These are phyloP conservation scores for Entophlyctis luteolus DNA, from an alignment of 192 early-diverging fungal genomes.

Conservation along the genomic window DNA sequence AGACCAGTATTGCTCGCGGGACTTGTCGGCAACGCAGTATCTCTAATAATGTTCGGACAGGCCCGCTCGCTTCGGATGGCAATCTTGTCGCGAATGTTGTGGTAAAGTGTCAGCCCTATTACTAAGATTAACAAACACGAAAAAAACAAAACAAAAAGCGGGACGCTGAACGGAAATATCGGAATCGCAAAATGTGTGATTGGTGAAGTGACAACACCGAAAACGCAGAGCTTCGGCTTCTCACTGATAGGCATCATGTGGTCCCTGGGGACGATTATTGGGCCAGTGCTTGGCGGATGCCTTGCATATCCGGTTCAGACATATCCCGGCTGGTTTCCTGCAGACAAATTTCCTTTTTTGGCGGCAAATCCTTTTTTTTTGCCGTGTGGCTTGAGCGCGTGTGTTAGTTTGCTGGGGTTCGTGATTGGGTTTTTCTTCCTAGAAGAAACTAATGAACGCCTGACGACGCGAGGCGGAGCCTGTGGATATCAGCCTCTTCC, in stretches of 20 bases:
- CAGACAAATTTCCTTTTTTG: slow-evolving; percentile 63
- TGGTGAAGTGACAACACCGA: slow-evolving; percentile 79
- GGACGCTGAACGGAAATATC: slow-evolving; percentile 63
- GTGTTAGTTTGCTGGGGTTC: slow-evolving; percentile 61
- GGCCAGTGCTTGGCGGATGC: slow-evolving; percentile 77
- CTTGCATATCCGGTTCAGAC: slow-evolving; percentile 68
- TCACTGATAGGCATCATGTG: slow-evolving; percentile 60
- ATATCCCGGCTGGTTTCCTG: slow-evolving; percentile 52
- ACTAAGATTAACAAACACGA: too few species aligned
- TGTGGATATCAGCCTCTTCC: not conserved
- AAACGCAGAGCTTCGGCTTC: slow-evolving; percentile 75
- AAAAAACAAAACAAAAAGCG: slow-evolving; percentile 23
- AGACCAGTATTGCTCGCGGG: slow-evolving; percentile 77
- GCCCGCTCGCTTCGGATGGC: slow-evolving; percentile 27
- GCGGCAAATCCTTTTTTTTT: slow-evolving; percentile 74
- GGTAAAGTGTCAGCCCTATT: slow-evolving; percentile 15
- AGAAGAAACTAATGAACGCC: slow-evolving; percentile 32
- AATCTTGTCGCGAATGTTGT: slow-evolving; percentile 48
- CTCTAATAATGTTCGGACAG: slow-evolving; percentile 70
- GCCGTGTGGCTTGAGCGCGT: slow-evolving; percentile 69
- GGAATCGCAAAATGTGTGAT: slow-evolving; percentile 79
- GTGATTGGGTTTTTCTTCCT: slow-evolving; percentile 52
- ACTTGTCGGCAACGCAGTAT: slow-evolving; percentile 69
- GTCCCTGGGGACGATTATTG: slow-evolving; percentile 33
- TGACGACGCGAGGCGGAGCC: not conserved